These are phyloP conservation scores for Dichotomopilus funicola DNA, from an alignment of 2,329 filamentous ascomycete species.

Conservation along the genomic window DNA sequence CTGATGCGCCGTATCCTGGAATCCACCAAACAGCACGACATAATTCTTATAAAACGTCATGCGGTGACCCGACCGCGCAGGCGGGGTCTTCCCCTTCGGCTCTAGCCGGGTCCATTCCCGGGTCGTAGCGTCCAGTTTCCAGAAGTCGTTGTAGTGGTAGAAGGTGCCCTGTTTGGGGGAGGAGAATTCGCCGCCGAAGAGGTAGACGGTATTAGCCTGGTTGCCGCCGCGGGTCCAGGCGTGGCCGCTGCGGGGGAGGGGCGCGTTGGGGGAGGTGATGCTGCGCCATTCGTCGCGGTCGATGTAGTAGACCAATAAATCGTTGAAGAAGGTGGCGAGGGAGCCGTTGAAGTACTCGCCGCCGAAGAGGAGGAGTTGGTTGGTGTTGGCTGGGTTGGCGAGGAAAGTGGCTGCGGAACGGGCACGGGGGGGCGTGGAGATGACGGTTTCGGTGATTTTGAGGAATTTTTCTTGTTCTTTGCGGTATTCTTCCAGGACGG, in stretches of 20 bases:
- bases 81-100: slow-evolving; percentile 67
- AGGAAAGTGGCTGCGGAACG: slow-evolving; percentile 76
- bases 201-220: slow-evolving; percentile 69
- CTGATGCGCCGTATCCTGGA: slow-evolving; percentile 92
- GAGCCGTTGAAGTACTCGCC: slow-evolving; percentile 95
- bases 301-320: slow-evolving; percentile 65
- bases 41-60: slow-evolving; percentile 97
- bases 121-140: slow-evolving; percentile 75
- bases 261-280: slow-evolving; percentile 85
- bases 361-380: slow-evolving; percentile 85
- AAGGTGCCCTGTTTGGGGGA: slow-evolving; percentile 97
- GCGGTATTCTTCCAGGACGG: slow-evolving; percentile 86
- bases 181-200: slow-evolving; percentile 96
- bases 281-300: slow-evolving; percentile 85
- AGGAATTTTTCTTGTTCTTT: slow-evolving; percentile 89
- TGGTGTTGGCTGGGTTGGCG: slow-evolving; percentile 76
- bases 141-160: slow-evolving; percentile 99
- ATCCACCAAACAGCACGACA: slow-evolving; percentile 90
- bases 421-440: slow-evolving; percentile 64
- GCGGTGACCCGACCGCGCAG: slow-evolving; percentile 82
- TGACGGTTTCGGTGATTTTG: slow-evolving; percentile 79
- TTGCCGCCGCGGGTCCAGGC: slow-evolving; percentile 91
- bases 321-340: slow-evolving; percentile 65
- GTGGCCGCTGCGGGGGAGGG: slow-evolving; percentile 84
- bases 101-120: slow-evolving; percentile 92